Conservation (phyloP, 139 green algal species). For the Choricystis sp. region DNA sequence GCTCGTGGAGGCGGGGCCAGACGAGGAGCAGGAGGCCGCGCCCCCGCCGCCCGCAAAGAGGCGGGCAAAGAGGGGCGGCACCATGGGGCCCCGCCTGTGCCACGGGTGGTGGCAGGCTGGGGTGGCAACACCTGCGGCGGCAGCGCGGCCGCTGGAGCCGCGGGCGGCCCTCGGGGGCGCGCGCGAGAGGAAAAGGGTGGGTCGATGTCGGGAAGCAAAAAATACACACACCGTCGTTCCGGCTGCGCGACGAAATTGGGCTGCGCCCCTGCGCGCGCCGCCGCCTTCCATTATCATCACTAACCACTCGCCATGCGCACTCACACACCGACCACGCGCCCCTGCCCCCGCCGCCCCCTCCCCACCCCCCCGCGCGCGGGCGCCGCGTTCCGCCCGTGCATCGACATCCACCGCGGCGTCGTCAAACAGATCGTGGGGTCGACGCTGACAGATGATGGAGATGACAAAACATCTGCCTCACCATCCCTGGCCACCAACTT, state of each 20-base stretch:
- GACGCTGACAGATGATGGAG: slow-evolving; percentile 52
- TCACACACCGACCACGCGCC: not conserved
- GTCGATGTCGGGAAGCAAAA: not conserved
- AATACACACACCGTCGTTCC: not conserved
- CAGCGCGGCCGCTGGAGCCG: no score
- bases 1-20: no score
- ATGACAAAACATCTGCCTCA: not conserved
- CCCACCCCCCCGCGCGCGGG: slow-evolving; percentile 1
- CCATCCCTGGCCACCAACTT: slow-evolving; percentile 81
- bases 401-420: slow-evolving; percentile 98
- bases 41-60: no score
- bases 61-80: no score
- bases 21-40: no score
- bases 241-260: not conserved
- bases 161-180: no score
- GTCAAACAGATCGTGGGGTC: slow-evolving; percentile 99
- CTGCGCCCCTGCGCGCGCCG: not conserved
- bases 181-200: no score
- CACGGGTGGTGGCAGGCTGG: no score
- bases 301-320: slow-evolving; percentile 1
- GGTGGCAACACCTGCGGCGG: no score
- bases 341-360: not conserved
- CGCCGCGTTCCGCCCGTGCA: slow-evolving; percentile 83
- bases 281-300: slow-evolving; percentile 5
- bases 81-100: no score